Conservation (phyloP, 2,329 filamentous ascomycete genomes). For the Stenocarpella maydis region DNA sequence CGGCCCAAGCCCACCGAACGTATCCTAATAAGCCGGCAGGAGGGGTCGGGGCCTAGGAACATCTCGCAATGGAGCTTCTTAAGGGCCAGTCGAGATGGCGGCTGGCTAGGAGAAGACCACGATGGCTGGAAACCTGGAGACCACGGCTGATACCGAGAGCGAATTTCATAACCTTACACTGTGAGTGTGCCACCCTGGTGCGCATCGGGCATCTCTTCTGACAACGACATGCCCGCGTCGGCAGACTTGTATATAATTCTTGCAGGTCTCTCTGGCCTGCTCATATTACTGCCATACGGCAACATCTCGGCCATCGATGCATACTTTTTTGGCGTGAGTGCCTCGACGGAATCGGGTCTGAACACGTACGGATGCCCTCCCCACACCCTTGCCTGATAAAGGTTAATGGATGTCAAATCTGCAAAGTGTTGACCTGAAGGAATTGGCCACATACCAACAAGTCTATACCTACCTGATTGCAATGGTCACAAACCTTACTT, state of each 20-base stretch:
- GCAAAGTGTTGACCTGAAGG: slow-evolving; percentile 57
- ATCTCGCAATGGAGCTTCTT: neutral
- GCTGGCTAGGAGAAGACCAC: neutral
- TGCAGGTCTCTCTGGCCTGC: neutral
- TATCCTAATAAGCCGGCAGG: neutral
- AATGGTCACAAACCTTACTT: slow-evolving; percentile 56
- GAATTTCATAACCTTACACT: slow-evolving; percentile 16
- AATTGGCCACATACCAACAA: slow-evolving; percentile 59
- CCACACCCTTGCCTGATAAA: neutral
- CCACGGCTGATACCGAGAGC: neutral
- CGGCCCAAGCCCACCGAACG: neutral
- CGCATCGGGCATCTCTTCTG: neutral
- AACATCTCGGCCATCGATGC: slow-evolving; percentile 14
- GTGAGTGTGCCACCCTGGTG: neutral
- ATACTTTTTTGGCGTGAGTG: slow-evolving; percentile 49
- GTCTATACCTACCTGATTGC: slow-evolving; percentile 59
- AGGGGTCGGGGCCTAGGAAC: neutral
- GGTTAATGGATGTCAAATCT: neutral
- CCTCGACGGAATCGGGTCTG: slow-evolving; percentile 58
- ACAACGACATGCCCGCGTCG: neutral
- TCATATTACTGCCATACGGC: slow-evolving; percentile 6
- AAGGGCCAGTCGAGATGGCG: neutral
- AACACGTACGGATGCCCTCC: slow-evolving; percentile 51
- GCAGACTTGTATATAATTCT: slow-evolving; percentile 16
- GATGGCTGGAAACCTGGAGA: neutral